Evolutionary conservation across 805 yeast genomes (phyloP), one percentile per base, ranked within the genome.

Genomic region (Myxozyma kluyveri): DNA sequence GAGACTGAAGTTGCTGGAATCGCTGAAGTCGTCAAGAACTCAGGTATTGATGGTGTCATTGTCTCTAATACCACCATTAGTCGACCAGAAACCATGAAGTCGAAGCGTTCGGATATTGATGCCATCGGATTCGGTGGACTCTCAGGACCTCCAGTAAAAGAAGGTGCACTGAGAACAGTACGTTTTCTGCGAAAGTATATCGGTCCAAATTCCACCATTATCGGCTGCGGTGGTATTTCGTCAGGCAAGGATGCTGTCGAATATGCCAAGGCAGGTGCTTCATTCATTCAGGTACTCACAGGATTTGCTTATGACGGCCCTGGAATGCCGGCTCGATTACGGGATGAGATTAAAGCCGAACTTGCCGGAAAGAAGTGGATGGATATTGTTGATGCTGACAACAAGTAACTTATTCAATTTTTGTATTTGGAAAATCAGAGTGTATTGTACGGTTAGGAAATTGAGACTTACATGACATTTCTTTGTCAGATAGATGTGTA

Each of bases 171-270:
- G 52, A 72, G 80, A 56, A 93, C 95, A 0, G 74, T 91, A 61
- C 78, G 75, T 54, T 70, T 78, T 1, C 80, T 91, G 61, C 81
- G 93, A 51, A 83, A 86, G 61, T 77, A 86, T 65, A 79, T 95
- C 33, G 88, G 88, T 63, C 87, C 80, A 56, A 76, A 81, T 47
- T 69, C 89, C 58, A 86, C 89, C 1, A 75, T 91, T 39, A 78
- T 91, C 59, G 98, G 98, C 31, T 89, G 96, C 70, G 98, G 98
- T 51, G 98, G 98, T 60, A 88, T 91, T 61, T 75, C 84, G n/a
- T 71, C 75, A 22, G 98, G 96, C 50, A 75, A 81, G 59, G 98
- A 91, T 66, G 97, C 90, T 0, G 72, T 90, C 44, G 97, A 90
- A 60, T 91, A 84, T 69, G 96, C 93, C 31, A 81, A 80, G 64